Conservation (phyloP, 2,329 filamentous ascomycete species). For the Colletotrichum euphorbiae region DNA sequence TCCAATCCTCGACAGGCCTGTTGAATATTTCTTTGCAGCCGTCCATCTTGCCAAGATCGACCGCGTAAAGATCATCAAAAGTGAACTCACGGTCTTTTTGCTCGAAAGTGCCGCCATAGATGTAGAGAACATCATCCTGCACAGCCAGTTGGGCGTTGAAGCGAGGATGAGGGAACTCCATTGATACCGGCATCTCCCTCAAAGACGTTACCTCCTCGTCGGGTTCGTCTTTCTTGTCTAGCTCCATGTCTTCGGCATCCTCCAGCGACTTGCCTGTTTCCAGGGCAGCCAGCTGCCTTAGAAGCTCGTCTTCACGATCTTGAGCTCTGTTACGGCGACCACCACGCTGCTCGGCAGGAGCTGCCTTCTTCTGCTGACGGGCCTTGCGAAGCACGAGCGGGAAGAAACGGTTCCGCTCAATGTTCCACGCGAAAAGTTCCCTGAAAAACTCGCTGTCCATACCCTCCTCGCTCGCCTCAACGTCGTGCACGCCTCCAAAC, state of each 20-base stretch:
- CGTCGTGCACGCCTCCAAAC: slow-evolving; percentile 95
- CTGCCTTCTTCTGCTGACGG: slow-evolving; percentile 73
- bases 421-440: slow-evolving; percentile 89
- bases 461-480: slow-evolving; percentile 90
- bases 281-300: slow-evolving; percentile 87
- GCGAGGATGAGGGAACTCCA: slow-evolving; percentile 88
- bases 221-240: slow-evolving; percentile 60
- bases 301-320: slow-evolving; percentile 90
- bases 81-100: slow-evolving; percentile 95
- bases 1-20: slow-evolving; percentile 86
- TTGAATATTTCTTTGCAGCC: slow-evolving; percentile 93
- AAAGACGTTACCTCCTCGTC: slow-evolving; percentile 68
- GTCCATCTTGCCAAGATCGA: slow-evolving; percentile 94
- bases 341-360: slow-evolving; percentile 66
- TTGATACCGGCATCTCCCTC: slow-evolving; percentile 73
- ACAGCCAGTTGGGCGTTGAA: slow-evolving; percentile 94
- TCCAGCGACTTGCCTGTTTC: slow-evolving; percentile 78
- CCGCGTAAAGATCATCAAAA: slow-evolving; percentile 92
- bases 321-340: slow-evolving; percentile 79
- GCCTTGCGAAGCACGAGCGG: slow-evolving; percentile 81
- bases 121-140: slow-evolving; percentile 91
- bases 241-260: slow-evolving; percentile 60
- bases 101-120: slow-evolving; percentile 95
- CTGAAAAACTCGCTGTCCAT: slow-evolving; percentile 99
- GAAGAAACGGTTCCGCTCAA: slow-evolving; percentile 96